A percentile compares a stretch with the other conserved stretches of the same genome.
These are phyloP conservation scores for Nannochloropsis oceanica DNA, from an alignment of 108 stramenopile genomes.

Conservation along the genomic window DNA sequence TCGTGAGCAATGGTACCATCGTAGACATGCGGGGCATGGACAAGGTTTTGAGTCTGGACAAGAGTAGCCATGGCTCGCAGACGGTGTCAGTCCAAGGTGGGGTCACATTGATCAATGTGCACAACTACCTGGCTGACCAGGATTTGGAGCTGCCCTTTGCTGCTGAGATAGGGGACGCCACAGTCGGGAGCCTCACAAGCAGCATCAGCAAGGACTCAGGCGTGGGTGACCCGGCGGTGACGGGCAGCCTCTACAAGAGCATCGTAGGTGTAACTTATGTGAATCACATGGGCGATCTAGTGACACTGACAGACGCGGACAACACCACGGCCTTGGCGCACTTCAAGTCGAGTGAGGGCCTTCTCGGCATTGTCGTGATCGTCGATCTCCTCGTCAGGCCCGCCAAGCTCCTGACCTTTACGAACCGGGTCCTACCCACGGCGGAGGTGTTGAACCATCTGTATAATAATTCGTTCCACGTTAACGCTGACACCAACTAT, in stretches of 20 bases:
- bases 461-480: not conserved
- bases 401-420: not conserved
- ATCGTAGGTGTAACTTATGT: not conserved
- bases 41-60: not conserved
- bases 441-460: not conserved
- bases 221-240: not conserved
- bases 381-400: not conserved
- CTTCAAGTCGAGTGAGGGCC: not conserved
- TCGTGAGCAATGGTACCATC: not conserved
- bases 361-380: not conserved
- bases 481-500: not conserved
- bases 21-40: not conserved
- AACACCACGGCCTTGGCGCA: not conserved
- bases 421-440: not conserved
- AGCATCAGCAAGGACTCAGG: not conserved
- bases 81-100: not conserved
- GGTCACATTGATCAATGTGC: not conserved
- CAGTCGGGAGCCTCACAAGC: not conserved
- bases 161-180: not conserved
- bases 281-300: not conserved
- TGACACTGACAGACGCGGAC: not conserved
- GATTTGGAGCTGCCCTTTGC: not conserved
- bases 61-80: not conserved
- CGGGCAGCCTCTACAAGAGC: not conserved
- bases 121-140: not conserved